Conservation (phyloP, 1,139 yeast species). For the Yamadazyma triangularis region DNA sequence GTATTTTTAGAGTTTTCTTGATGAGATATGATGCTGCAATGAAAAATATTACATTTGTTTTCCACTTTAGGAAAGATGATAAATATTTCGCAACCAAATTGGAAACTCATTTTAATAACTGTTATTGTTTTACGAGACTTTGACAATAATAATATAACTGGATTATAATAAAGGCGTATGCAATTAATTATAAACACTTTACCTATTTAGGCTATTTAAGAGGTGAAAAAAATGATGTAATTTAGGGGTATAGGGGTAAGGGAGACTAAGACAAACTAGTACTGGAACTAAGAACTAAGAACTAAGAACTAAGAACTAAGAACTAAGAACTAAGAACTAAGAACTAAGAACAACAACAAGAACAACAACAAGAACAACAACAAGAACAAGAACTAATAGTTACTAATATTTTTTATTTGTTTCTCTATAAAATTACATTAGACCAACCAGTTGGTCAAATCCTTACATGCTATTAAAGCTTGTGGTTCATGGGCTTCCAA, state of each 20-base stretch:
- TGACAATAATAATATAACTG: too few relatives aligned
- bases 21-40: background rate
- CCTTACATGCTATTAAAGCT: slow-evolving; percentile 11
- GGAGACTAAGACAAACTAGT: too few relatives aligned
- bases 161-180: too few relatives aligned
- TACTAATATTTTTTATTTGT: background rate
- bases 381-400: background rate
- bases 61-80: background rate
- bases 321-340: too few relatives aligned
- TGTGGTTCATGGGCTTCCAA: slow-evolving; percentile 5
- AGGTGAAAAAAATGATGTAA: too few relatives aligned
- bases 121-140: too few relatives aligned
- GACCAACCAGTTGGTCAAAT: slow-evolving; percentile 14
- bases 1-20: background rate
- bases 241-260: too few relatives aligned
- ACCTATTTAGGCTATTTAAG: too few relatives aligned
- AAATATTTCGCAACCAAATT: background rate
- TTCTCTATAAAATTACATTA: slow-evolving; percentile 2
- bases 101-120: background rate
- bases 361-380: background rate
- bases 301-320: too few relatives aligned
- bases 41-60: background rate
- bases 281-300: too few relatives aligned
- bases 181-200: too few relatives aligned
- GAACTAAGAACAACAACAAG: too few relatives aligned